Evolutionary conservation across 2,329 filamentous ascomycete genomes (phyloP).

Genomic region (Sporothrix dimorphospora): DNA sequence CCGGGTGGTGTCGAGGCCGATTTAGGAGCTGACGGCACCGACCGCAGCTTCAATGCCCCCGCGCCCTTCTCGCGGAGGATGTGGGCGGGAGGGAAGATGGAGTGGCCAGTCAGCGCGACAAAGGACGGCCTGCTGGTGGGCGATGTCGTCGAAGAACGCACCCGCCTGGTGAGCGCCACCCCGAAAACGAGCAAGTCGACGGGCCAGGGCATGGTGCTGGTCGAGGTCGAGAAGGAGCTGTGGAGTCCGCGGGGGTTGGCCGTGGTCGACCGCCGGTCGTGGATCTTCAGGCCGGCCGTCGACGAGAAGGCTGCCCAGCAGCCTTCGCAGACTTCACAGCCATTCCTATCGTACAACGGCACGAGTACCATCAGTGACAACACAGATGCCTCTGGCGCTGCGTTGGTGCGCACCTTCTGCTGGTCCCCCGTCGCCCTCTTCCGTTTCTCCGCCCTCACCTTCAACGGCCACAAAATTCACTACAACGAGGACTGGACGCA

Average conservation of each 20-base stretch:
- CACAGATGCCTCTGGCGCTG: neutral
- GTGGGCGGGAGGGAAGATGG: conserved; percentile 68
- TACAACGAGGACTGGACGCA: conserved; percentile 70
- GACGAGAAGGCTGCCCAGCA: neutral
- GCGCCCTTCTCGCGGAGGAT: conserved; percentile 64
- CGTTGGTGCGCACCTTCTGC: conserved; percentile 12
- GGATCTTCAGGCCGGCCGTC: conserved; percentile 49
- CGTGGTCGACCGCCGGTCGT: conserved; percentile 58
- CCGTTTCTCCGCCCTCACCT: conserved; percentile 81
- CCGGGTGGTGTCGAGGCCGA: conserved; percentile 57
- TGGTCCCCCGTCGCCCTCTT: conserved; percentile 64
- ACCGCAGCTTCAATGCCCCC: conserved; percentile 62
- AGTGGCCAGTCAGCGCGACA: conserved; percentile 44
- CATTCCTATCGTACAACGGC: neutral
- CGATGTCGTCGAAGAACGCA: conserved; percentile 13
- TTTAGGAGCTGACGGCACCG: conserved; percentile 63
- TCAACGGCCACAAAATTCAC: conserved; percentile 86
- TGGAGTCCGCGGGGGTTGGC: conserved; percentile 54
- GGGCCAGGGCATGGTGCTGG: conserved; percentile 63
- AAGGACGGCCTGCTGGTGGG: neutral
- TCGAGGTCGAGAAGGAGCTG: conserved; percentile 65
- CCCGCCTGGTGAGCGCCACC: conserved; percentile 52
- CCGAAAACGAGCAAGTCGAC: conserved; percentile 59
- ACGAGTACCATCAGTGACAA: neutral
- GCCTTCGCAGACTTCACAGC: too few species aligned